A percentile compares a stretch with the other conserved stretches of the same genome.
Evolutionary conservation across 1,139 yeast species (phyloP).

Genomic region (Magnusiomyces suaveolens): DNA sequence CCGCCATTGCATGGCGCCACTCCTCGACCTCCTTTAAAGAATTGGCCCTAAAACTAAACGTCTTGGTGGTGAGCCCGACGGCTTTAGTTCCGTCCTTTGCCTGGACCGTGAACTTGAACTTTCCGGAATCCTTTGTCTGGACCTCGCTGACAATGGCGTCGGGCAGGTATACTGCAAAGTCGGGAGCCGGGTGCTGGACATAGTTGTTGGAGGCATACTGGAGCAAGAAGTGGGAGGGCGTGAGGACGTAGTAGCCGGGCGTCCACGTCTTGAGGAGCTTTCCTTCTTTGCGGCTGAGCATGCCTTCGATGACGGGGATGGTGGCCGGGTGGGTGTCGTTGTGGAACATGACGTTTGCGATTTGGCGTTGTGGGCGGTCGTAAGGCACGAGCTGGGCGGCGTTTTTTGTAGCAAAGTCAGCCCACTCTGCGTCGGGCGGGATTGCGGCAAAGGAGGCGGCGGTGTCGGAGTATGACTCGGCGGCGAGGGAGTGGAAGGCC

Average conservation of each 20-base stretch:
- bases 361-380: conserved; percentile 33
- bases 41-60: conserved; percentile 36
- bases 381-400: conserved; percentile 28
- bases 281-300: conserved; percentile 38
- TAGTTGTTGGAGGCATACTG: conserved; percentile 39
- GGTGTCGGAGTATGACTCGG: conserved; percentile 27
- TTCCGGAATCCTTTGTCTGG: conserved; percentile 30
- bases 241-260: conserved; percentile 40
- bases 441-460: conserved; percentile 30
- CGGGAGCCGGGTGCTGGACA: conserved; percentile 37
- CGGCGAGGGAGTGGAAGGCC: conserved; percentile 26
- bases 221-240: conserved; percentile 38
- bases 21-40: conserved; percentile 37
- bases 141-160: conserved; percentile 37
- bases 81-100: conserved; percentile 38
- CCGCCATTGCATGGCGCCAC: conserved; percentile 40
- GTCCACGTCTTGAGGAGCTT: conserved; percentile 36
- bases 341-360: conserved; percentile 33
- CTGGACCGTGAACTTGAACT: conserved; percentile 36
- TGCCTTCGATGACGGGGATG: conserved; percentile 40
- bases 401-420: conserved; percentile 32
- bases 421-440: conserved; percentile 39
- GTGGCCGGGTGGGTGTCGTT: conserved; percentile 36
- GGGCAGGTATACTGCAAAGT: conserved; percentile 39
- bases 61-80: conserved; percentile 30